Base-by-base conservation (phyloP, 2,329 filamentous ascomycete genomes). In the Sporothrix phasma region DNA sequence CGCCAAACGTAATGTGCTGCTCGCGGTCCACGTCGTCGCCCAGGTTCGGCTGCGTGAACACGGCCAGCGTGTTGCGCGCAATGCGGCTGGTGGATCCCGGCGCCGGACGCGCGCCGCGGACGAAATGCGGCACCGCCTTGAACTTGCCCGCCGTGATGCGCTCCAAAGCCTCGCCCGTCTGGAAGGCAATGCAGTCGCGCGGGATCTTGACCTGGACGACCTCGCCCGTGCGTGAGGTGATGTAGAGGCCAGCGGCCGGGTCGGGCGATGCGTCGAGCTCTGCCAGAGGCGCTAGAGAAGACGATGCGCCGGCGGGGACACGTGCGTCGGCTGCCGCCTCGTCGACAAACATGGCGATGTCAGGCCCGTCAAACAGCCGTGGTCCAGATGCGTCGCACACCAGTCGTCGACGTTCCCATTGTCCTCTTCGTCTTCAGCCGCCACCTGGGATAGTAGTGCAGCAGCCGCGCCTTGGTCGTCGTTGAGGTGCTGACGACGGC, bases 11-110 rank as follows among this genome's bases (percentile, higher is more conserved):
- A 64, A 86, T 79, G 43, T 83, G 81, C 70, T 84, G 80, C 72
- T 83, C 79, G 65, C 84, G 81, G 71, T 93, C 89, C 15, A 93
- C 88, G 76, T 85, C 82, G 69, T 92, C 89, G 70, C 84, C 89
- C 66, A 97, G 75, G 77, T 97, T 96, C 26, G 94, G 94, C 81
- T 99, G 94, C 65, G 93, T 99, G 72, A 97, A 99, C 10, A 97
- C 92, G 0, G 94, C 94, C 69, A 99, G 76, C 10, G 94, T 99
- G 76, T 97, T 97, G 65, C 88, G 79, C 31, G 88, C 89, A 66
- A 92, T 81, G 31, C 78, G 77, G 1, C 78, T 79, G 15, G 39
- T 17, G 1, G 24, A 15, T 3, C 51, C 49, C 3, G 43, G 6
- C 5, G 15, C 81, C 1, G 83, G 79, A 68, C 83, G 81, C 4